These are phyloP conservation scores for Geosmithia flava DNA, from an alignment of 2,329 filamentous ascomycete genomes.

Conservation along the genomic window DNA sequence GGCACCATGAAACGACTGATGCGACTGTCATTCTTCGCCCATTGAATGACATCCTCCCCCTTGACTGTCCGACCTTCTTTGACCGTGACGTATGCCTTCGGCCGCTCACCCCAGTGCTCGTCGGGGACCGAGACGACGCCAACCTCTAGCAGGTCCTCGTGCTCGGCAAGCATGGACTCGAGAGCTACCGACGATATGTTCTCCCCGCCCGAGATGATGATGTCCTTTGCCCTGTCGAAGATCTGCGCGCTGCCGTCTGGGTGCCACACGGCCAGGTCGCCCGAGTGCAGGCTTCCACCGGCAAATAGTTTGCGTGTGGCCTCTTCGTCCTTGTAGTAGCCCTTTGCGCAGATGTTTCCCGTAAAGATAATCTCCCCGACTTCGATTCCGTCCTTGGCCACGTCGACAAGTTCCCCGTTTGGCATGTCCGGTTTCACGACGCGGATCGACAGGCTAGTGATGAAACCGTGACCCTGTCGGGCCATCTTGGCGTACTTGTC, in stretches of 20 bases:
- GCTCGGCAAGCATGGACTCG: slow-evolving; percentile 78
- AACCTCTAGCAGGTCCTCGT: slow-evolving; percentile 81
- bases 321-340: slow-evolving; percentile 81
- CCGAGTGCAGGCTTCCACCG: slow-evolving; percentile 77
- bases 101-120: slow-evolving; percentile 89
- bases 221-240: slow-evolving; percentile 88
- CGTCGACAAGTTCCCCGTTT: slow-evolving; percentile 38
- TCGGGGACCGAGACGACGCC: slow-evolving; percentile 83
- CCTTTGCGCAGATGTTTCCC: slow-evolving; percentile 85
- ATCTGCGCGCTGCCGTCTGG: slow-evolving; percentile 86
- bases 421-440: slow-evolving; percentile 71
- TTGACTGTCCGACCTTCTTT: slow-evolving; percentile 43
- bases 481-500: slow-evolving; percentile 88
- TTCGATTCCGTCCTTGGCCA: slow-evolving; percentile 33
- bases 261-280: slow-evolving; percentile 89
- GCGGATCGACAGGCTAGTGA: slow-evolving; percentile 69
- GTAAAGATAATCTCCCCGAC: slow-evolving; percentile 60
- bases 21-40: slow-evolving; percentile 68
- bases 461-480: slow-evolving; percentile 82
- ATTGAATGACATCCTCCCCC: slow-evolving; percentile 60
- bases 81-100: slow-evolving; percentile 83
- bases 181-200: slow-evolving; percentile 93
- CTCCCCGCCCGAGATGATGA: slow-evolving; percentile 95
- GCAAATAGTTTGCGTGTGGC: slow-evolving; percentile 80
- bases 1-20: slow-evolving; percentile 90